These are phyloP conservation scores for Tranzscheliella williamsii DNA, from an alignment of 1,284 basidiomycete genomes.

Conservation along the genomic window DNA sequence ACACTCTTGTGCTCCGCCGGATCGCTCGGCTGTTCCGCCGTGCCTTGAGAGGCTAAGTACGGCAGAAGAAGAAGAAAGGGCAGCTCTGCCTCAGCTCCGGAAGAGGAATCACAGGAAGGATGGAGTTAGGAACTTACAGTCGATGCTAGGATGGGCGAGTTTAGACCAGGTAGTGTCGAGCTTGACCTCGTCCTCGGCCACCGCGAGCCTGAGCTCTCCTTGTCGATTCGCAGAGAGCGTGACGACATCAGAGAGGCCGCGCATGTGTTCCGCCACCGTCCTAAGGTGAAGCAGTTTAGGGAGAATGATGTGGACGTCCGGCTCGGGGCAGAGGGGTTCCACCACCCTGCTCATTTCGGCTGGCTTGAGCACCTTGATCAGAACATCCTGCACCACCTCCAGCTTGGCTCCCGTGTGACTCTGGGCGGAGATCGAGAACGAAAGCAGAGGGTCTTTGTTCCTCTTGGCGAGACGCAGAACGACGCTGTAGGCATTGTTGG, in stretches of 20 bases:
- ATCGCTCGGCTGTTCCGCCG: conserved; percentile 17
- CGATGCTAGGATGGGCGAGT: conserved; percentile 43
- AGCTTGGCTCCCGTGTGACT: conserved; percentile 45
- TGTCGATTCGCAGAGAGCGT: conserved; percentile 46
- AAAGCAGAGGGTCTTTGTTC: conserved; percentile 55
- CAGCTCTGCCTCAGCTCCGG: not conserved
- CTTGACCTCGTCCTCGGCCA: conserved; percentile 40
- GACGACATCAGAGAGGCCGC: conserved; percentile 49
- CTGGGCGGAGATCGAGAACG: conserved; percentile 50
- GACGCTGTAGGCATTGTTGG: conserved; percentile 45
- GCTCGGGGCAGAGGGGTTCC: conserved; percentile 57
- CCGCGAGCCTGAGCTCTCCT: conserved; percentile 39
- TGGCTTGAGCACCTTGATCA: conserved; percentile 57
- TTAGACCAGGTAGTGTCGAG: conserved; percentile 58
- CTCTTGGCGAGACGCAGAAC: conserved; percentile 57
- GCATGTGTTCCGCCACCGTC: conserved; percentile 57
- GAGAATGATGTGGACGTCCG: conserved; percentile 57
- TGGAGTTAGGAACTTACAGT: conserved; percentile 7
- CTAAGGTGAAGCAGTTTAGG: conserved; percentile 52
- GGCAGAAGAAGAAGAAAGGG: not conserved
- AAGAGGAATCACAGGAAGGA: not conserved
- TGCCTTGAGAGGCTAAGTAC: conserved; percentile 15
- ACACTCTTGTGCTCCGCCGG: conserved; percentile 38
- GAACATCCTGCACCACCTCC: conserved; percentile 58
- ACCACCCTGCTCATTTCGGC: conserved; percentile 53